Evolutionary conservation across 2,329 filamentous ascomycete genomes (phyloP), one percentile per base, ranked within the genome.

Genomic region (Aspergillus transmontanensis): DNA sequence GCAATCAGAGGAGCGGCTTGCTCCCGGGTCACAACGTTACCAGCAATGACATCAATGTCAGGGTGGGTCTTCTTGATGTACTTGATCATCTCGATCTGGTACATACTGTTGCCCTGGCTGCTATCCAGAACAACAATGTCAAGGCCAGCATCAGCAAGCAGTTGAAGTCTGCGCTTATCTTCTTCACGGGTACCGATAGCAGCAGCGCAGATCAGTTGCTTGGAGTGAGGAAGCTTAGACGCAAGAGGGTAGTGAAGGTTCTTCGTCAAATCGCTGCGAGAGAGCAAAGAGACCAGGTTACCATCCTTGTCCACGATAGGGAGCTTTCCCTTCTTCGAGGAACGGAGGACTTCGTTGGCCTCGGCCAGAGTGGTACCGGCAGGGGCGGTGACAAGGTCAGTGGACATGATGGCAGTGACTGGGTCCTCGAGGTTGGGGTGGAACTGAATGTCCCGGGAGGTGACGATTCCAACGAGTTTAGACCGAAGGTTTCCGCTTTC

Each of bases 301-400:
- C 89, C 90, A 58, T 89, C 82, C 75, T 88, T 84, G 80, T 97
- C 94, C 57, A 97, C 89, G 66, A 97, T 96, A 65, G 94, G 94
- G 64, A 97, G 88, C 85, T 97, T 97, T 82, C 95, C 95, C 87
- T 99, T 99, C 88, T 97, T 97, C 66, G 94, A 98, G 82, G 91
- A 89, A 77, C 92, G 91, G 58, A 99, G 89, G 69, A 98, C 94
- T 71, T 89, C 88, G 83, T 99, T 99, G 75, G 95, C 95, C 81
- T 97, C 93, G 69, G 85, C 79, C 43, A 99, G 87, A 62, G 89
- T 92, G 69, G 96, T 92, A 62, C 94, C 94, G 70, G 90, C 84
- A 50, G 87, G 87, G 45, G 93, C 96, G 56, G 95, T 99, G 76
- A 97, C 87, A 34, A 99, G 89, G 71, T 98, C 93, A 63, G 89